These are phyloP conservation scores for Pelargonium nanum DNA, from an alignment of 345 rosid species.

Conservation along the genomic window DNA sequence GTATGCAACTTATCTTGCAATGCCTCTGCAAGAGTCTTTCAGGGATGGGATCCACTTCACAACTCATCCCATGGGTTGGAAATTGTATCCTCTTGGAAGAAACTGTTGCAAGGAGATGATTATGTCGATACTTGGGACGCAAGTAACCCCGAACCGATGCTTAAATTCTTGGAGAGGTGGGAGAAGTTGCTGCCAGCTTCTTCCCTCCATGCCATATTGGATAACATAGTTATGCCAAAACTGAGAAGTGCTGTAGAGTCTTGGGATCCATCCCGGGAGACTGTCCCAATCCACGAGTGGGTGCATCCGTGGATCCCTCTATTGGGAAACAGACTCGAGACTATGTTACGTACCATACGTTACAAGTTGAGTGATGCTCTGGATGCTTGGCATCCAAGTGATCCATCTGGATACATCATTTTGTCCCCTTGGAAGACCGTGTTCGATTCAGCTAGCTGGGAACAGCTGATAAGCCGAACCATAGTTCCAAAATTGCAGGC, in stretches of 20 bases:
- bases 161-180: slow-evolving; percentile 78
- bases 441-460: slow-evolving; percentile 85
- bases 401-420: slow-evolving; percentile 69
- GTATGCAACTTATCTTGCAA: slow-evolving; percentile 64
- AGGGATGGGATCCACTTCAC: slow-evolving; percentile 85
- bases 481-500: slow-evolving; percentile 88
- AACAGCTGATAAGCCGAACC: slow-evolving; percentile 69
- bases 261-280: slow-evolving; percentile 80
- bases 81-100: slow-evolving; percentile 55
- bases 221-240: slow-evolving; percentile 63
- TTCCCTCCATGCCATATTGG: slow-evolving; percentile 47
- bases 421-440: slow-evolving; percentile 89
- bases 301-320: slow-evolving; percentile 91
- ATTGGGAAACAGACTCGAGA: slow-evolving; percentile 71
- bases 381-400: slow-evolving; percentile 91
- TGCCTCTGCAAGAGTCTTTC: slow-evolving; percentile 80
- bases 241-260: slow-evolving; percentile 66
- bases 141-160: slow-evolving; percentile 92
- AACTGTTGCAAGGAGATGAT: slow-evolving; percentile 54
- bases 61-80: slow-evolving; percentile 58
- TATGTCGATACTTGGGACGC: slow-evolving; percentile 76
- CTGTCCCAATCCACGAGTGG: slow-evolving; percentile 85
- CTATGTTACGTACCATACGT: slow-evolving; percentile 63
- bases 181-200: slow-evolving; percentile 61
- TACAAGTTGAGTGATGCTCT: slow-evolving; percentile 76